Conservation (phyloP, 192 early-diverging fungal genomes). For the Gamsiella multidivaricata region DNA sequence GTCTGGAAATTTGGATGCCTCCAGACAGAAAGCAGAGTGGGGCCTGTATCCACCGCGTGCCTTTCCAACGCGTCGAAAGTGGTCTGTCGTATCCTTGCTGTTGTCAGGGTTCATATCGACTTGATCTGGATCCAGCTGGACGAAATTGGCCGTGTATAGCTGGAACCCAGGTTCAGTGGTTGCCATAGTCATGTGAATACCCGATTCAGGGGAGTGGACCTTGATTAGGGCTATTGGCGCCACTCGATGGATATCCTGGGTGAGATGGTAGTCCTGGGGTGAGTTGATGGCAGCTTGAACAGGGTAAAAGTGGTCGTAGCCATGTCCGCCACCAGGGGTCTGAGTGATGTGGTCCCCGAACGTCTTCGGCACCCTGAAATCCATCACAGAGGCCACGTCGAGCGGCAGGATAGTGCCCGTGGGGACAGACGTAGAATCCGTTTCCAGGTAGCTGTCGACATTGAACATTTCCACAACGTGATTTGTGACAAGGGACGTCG, state of each 20-base stretch:
- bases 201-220: constrained; percentile 67
- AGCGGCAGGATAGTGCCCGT: constrained; percentile 71
- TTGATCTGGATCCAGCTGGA: constrained; percentile 52
- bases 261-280: constrained; percentile 10
- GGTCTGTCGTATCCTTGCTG: constrained; percentile 31
- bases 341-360: constrained; percentile 65
- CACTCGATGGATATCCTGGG: constrained; percentile 24
- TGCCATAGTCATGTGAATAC: constrained; percentile 69
- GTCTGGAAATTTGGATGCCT: constrained; percentile 69
- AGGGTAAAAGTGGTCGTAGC: constrained; percentile 88
- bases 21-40: constrained; percentile 78
- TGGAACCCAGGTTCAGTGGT: constrained; percentile 82
- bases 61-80: constrained; percentile 29
- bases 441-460: constrained; percentile 63
- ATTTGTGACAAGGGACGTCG: constrained; percentile 49
- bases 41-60: constrained; percentile 31
- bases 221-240: constrained; percentile 53
- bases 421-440: constrained; percentile 71
- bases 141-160: constrained; percentile 86
- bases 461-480: constrained; percentile 62
- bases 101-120: constrained; percentile 38
- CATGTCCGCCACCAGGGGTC: constrained; percentile 64
- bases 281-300: constrained; percentile 43
- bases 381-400: constrained; percentile 56
- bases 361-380: constrained; percentile 65